A percentile compares a stretch with the other conserved stretches of the same genome.
phyloP scores from a whole-genome alignment of 2,329 filamentous ascomycete species.

The Blastomyces emzantsi region DNA sequence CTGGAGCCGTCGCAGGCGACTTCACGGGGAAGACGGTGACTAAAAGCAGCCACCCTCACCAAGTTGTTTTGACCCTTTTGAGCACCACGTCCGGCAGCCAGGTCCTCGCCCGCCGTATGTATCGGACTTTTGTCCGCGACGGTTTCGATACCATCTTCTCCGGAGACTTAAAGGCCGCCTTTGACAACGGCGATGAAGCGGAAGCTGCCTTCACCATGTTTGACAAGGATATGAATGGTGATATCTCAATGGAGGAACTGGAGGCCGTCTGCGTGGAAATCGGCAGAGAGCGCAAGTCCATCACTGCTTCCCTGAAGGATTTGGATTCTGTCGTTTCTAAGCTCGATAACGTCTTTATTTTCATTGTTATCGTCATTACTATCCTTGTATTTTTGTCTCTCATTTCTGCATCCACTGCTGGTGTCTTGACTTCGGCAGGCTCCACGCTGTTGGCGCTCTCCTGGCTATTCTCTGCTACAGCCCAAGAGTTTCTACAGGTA shows the following conservation, averaged over 20 bases:
- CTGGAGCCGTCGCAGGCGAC: constrained; percentile 78
- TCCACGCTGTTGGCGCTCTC: constrained; percentile 80
- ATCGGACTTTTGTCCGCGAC: constrained; percentile 71
- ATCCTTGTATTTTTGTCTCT: constrained; percentile 82
- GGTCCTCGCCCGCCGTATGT: constrained; percentile 76
- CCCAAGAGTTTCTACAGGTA: constrained; percentile 68
- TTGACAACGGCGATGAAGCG: constrained; percentile 74
- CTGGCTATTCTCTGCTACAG: constrained; percentile 87
- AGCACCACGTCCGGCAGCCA: constrained; percentile 65
- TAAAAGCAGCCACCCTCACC: constrained; percentile 67
- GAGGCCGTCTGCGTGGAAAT: constrained; percentile 92
- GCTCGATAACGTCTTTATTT: constrained; percentile 79
- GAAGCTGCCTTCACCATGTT: constrained; percentile 86
- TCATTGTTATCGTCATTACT: constrained; percentile 72
- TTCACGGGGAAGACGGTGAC: constrained; percentile 68
- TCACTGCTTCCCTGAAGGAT: constrained; percentile 89
- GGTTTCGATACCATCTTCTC: constrained; percentile 66
- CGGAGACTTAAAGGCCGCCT: constrained; percentile 70
- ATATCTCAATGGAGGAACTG: constrained; percentile 91
- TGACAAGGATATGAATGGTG: constrained; percentile 92
- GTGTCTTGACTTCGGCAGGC: constrained; percentile 80
- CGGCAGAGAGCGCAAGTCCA: constrained; percentile 87
- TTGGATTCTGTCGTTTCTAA: constrained; percentile 87
- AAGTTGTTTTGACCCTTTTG: constrained; percentile 73
- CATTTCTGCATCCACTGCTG: constrained; percentile 81